These are phyloP conservation scores for Parachlorella kessleri DNA, from an alignment of 139 green algal genomes.

Conservation along the genomic window DNA sequence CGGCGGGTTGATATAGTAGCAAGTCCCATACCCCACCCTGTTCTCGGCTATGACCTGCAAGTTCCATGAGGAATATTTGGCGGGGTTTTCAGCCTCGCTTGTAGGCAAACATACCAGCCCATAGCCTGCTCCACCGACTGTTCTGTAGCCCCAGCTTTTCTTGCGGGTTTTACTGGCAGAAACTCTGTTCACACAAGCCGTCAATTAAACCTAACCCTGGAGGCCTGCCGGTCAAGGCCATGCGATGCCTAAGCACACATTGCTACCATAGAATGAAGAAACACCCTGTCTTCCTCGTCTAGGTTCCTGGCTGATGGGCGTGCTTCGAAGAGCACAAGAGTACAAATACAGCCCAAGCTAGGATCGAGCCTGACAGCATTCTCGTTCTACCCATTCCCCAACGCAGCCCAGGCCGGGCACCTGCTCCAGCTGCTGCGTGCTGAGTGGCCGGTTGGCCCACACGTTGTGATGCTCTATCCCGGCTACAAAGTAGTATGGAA, in stretches of 20 bases:
- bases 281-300: background rate
- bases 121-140: too few relatives aligned
- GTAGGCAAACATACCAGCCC: too few relatives aligned
- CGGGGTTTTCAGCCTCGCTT: too few relatives aligned
- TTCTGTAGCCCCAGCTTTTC: too few relatives aligned
- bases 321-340: too few relatives aligned
- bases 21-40: background rate
- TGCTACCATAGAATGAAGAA: too few relatives aligned
- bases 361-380: too few relatives aligned
- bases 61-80: background rate
- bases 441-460: conserved; percentile 12
- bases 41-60: background rate
- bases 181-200: background rate
- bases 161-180: too few relatives aligned
- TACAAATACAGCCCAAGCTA: too few relatives aligned
- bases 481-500: conserved; percentile 25
- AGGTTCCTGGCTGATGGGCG: background rate
- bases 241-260: background rate
- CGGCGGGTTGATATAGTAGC: background rate
- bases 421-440: conserved; percentile 1
- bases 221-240: background rate
- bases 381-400: too few relatives aligned
- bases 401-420: background rate
- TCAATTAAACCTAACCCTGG: background rate
- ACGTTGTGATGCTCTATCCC: conserved; percentile 24